Evolutionary conservation across 2,329 filamentous ascomycete genomes (phyloP), one percentile per base, ranked within the genome.

Genomic region (Madurella mycetomatis): DNA sequence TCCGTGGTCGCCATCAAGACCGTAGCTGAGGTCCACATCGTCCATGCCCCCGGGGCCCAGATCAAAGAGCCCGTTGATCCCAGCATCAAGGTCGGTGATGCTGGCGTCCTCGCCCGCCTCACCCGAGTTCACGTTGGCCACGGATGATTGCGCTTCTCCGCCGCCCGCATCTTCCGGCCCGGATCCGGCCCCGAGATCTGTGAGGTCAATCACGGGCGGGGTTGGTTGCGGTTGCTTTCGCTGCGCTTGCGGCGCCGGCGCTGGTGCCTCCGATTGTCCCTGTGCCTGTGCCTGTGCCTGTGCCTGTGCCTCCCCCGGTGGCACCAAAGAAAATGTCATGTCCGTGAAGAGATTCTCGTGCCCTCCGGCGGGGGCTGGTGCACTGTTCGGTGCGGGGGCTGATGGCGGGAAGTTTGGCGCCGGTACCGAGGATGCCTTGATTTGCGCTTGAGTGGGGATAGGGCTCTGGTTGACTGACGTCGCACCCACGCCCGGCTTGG

Each of bases 241-340:
- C 51, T 66, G 65, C 12, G 62, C 48, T 17, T 59, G 62, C 9
- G 30, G 61, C 39, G 31, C 51, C 52, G 34, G 34, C 34, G 13
- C 11, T 9, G 34, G 34, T 4, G 34, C 34, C 34, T 4, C 4
- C 15, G 64, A 55, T 43, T 67, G n/a, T n/a, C 48, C 19, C 37
- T 53, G 16, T 64, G 31, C 52, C 59, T n/a, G n/a, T n/a, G n/a
- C n/a, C n/a, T n/a, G n/a, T n/a, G n/a, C 17, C 69, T 60, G 25
- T 57, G 45, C 58, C 66, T 53, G 66, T 66, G 47, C 67, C 70
- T 9, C 31, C 3, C 72, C 56, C 9, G 72, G 58, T 0, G 78
- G 76, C 1, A 76, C 79, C 4, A 82, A 69, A 0, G 77, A 75
- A 59, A 83, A 83, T 37, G 78, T 73, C 77, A 82, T 82, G 58